Base-by-base conservation (phyloP, 768 basidiomycete species). In the Fomitopsis serialis region DNA sequence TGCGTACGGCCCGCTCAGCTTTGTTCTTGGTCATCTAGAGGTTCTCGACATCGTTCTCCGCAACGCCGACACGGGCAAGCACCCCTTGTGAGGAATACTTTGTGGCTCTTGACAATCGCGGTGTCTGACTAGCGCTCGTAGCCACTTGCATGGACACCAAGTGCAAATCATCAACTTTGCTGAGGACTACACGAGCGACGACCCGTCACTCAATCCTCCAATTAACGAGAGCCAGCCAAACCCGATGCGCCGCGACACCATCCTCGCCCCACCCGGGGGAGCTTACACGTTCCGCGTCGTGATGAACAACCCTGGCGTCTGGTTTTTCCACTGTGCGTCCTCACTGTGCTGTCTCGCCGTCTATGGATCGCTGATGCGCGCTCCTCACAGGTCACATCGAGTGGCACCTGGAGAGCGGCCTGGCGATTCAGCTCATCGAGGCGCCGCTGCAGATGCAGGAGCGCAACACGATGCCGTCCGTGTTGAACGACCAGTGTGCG, bases 271-370 rank as follows among this genome's bases (percentile, higher is more conserved):
- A 2, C 76, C 82, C 3, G 76, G 76, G 54, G 69, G 78, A 19
- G 84, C 84, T 2, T 87, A 79, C 11, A 89, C 88, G 0, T 70
- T 99, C 43, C 82, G 92, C 21, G 69, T 94, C 61, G 72, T 85
- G 45, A 91, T 92, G 1, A 90, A 98, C 67, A 98, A 98, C 70
- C 96, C 96, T 1, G 96, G 96, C 11, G 84, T 79, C 8, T 95
- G 92, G 89, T 68, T 92, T 58, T 79, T 92, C 66, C 89, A 91
- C 66, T 92, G 84, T 86, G 63, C 51, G 85, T 73, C 43, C 29
- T 45, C 27, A 2, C 49, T 17, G 4, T 15, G 8, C 29, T 19
- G 36, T 11, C 29, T 24, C 42, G 3, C 40, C 22, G 34, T 51
- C 61, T 17, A 53, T 44, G 21, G 35, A 43, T 22, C 10, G 2